Conservation (phyloP, 768 basidiomycete species). For the Amanita molliuscula region DNA sequence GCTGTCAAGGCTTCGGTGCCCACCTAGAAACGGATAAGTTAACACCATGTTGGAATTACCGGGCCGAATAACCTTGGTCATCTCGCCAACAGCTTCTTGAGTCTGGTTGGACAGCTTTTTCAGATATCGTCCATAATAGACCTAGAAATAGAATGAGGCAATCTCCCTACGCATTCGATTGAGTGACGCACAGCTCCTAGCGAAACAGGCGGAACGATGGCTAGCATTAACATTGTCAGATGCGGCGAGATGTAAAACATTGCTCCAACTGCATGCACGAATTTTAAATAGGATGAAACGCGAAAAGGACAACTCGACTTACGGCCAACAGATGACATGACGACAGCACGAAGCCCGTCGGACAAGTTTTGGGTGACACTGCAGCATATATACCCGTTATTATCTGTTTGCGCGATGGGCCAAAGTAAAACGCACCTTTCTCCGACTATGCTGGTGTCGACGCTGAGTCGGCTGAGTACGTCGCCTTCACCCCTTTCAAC, state of each 20-base stretch:
- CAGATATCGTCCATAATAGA: constrained; percentile 92
- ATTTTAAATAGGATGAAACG: neutral
- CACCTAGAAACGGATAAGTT: constrained; percentile 29
- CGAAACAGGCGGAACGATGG: constrained; percentile 82
- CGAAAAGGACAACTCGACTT: constrained; percentile 19
- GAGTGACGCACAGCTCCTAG: constrained; percentile 57
- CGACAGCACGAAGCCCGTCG: constrained; percentile 72
- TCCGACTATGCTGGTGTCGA: constrained; percentile 89
- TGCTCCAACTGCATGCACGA: constrained; percentile 57
- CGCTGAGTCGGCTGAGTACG: constrained; percentile 81
- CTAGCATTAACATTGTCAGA: constrained; percentile 86
- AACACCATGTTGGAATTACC: neutral
- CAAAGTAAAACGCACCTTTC: constrained; percentile 49
- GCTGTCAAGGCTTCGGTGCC: constrained; percentile 87
- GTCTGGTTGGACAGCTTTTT: constrained; percentile 86
- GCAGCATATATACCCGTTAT: constrained; percentile 2
- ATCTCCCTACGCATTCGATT: neutral
- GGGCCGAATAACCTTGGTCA: constrained; percentile 55
- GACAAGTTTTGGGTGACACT: constrained; percentile 75
- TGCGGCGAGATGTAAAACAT: constrained; percentile 92
- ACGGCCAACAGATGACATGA: constrained; percentile 94
- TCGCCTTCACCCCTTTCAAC: constrained; percentile 92
- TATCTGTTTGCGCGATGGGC: neutral
- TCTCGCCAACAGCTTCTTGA: constrained; percentile 91
- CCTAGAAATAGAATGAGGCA: constrained; percentile 31